Evolutionary conservation across 345 rosid species (phyloP), one percentile per base, ranked within the genome.

Genomic region (Citrus mangshanensis): DNA sequence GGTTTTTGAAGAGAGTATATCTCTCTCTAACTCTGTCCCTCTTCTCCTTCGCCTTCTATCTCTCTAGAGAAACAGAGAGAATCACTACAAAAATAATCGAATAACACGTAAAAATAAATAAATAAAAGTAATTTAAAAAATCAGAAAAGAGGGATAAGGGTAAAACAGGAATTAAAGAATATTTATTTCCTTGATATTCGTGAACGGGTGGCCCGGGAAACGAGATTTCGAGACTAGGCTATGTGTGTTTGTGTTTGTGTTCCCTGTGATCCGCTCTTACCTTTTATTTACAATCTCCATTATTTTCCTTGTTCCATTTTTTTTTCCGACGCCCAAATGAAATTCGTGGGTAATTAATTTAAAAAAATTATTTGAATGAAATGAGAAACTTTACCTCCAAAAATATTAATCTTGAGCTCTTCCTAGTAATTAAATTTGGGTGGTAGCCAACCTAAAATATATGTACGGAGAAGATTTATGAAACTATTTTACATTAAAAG

Each of bases 171-270:
- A 59, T 2, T 59, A 66, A 74, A 66, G 46, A 37, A 4, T 62
- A 72, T 74, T 81, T 58, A 77, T 60, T 32, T 27, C 91, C 89
- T 88, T 76, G 92, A 66, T 81, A 68, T 80, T 87, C 87, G 89
- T 72, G 91, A 88, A 78, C 81, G 72, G 82, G 66, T 84, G 88
- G 89, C 85, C 88, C 90, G 84, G 81, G 83, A 83, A 82, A 83
- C 84, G 87, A 87, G 90, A 87, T 84, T 85, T 78, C 9, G 60
- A 81, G 81, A 74, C 73, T 72, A 22, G 63, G 78, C 8, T 56
- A 16, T 65, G 78, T 27, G 49, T 3, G 49, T 56, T 60, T 74
- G 61, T 18, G 56, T 56, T 34, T 60, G 34, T 32, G 34, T 32
- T 32, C 34, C 38, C 51, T 74, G 67, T 58, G n/a, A 46, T 56